A percentile compares a stretch with the other conserved stretches of the same genome.
Evolutionary conservation across 768 basidiomycete genomes (phyloP).

Genomic region (Pulveroboletus sp.): DNA sequence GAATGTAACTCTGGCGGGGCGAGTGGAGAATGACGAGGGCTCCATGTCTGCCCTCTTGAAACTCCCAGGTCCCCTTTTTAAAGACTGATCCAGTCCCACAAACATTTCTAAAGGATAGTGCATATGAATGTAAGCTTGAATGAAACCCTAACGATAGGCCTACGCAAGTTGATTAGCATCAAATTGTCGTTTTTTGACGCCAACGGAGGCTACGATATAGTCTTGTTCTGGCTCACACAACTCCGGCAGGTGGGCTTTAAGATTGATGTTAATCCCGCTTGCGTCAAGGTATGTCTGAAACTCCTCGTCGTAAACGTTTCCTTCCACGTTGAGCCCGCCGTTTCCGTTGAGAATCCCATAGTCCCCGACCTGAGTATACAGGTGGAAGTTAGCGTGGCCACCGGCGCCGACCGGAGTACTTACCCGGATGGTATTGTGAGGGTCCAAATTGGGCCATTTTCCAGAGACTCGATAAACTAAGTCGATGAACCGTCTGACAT

Average conservation of each 20-base stretch:
- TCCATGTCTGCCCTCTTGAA: constrained; percentile 19
- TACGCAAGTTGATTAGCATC: constrained; percentile 1
- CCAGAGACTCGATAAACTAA: constrained; percentile 24
- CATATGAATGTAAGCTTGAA: no score
- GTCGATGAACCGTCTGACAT: constrained; percentile 28
- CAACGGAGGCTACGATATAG: constrained; percentile 19
- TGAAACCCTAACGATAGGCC: background rate
- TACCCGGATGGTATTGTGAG: constrained; percentile 25
- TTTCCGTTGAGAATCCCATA: constrained; percentile 25
- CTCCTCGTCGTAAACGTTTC: constrained; percentile 25
- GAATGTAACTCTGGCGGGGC: constrained; percentile 22
- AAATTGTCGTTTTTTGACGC: constrained; percentile 15
- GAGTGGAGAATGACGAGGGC: constrained; percentile 27
- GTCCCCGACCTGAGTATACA: constrained; percentile 23
- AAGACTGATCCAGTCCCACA: constrained; percentile 22
- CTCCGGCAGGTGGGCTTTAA: constrained; percentile 1
- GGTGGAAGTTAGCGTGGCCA: background rate
- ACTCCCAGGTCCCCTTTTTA: constrained; percentile 29
- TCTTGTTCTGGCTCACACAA: constrained; percentile 10
- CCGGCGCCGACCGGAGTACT: background rate
- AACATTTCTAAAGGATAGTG: background rate
- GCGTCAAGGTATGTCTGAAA: constrained; percentile 7
- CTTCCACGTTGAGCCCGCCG: constrained; percentile 8
- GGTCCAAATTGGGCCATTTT: constrained; percentile 33
- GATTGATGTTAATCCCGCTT: background rate